Conservation (phyloP, 441 rosid species). For the Bruguiera hainesii region DNA sequence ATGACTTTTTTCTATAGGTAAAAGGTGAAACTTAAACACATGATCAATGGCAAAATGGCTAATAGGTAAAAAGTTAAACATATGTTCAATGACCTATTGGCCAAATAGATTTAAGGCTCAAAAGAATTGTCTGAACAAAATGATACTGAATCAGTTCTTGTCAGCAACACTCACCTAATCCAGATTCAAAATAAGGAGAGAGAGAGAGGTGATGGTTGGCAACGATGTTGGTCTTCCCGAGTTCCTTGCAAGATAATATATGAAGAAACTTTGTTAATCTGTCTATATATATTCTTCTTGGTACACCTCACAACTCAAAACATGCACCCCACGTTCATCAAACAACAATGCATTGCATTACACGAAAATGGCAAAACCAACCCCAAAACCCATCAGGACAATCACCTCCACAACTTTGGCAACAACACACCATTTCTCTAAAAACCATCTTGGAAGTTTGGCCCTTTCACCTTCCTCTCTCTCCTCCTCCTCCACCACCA, state of each 20-base stretch:
- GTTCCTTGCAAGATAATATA: conserved; percentile 20
- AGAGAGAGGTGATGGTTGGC: neutral
- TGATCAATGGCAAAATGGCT: no score
- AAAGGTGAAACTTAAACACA: no score
- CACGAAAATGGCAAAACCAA: neutral
- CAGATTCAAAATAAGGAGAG: no score
- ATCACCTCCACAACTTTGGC: conserved; percentile 10
- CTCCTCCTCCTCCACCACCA: neutral
- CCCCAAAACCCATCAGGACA: neutral
- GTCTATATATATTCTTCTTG: neutral
- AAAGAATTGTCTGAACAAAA: no score
- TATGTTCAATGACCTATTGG: no score
- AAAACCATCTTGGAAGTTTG: conserved; percentile 7
- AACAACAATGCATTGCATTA: conserved; percentile 5
- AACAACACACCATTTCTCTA: conserved; percentile 2
- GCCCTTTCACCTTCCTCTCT: conserved; percentile 5
- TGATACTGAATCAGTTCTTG: neutral
- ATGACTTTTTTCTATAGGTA: no score
- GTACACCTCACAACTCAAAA: conserved; percentile 24
- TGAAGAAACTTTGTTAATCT: neutral
- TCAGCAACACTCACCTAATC: neutral
- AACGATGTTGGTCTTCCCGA: conserved; percentile 21
- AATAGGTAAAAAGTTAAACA: no score
- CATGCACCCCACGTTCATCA: conserved; percentile 59
- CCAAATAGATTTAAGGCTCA: conserved; percentile 8